phyloP scores from a whole-genome alignment of 2,329 filamentous ascomycete species.

The Acephala macrosclerotiorum region DNA sequence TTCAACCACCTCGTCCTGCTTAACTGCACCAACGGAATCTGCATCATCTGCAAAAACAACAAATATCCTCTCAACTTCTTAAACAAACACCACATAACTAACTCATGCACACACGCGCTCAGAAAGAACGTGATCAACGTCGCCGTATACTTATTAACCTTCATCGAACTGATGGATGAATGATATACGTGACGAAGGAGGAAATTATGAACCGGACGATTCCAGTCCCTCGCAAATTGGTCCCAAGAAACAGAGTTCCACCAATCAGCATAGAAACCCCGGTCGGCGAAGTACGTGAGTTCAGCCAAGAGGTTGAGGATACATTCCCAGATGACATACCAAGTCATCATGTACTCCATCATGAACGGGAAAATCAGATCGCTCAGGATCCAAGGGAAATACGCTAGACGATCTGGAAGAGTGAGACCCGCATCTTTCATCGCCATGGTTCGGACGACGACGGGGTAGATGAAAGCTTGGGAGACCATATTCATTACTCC shows the following conservation, averaged over 20 bases:
- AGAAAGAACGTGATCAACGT: constrained; percentile 53
- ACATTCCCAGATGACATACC: constrained; percentile 84
- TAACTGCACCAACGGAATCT: constrained; percentile 73
- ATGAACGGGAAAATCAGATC: constrained; percentile 82
- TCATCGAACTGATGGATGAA: constrained; percentile 76
- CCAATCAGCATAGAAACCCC: constrained; percentile 73
- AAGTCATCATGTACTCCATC: constrained; percentile 61
- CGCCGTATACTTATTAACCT: constrained; percentile 72
- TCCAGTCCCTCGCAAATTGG: constrained; percentile 83
- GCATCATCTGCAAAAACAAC: constrained; percentile 75
- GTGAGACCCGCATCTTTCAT: constrained; percentile 73
- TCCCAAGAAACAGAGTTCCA: constrained; percentile 63
- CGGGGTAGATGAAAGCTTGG: constrained; percentile 79
- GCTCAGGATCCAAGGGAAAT: constrained; percentile 78
- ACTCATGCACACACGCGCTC: constrained; percentile 56
- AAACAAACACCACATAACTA: constrained; percentile 83
- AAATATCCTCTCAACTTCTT: constrained; percentile 79
- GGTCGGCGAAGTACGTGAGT: constrained; percentile 78
- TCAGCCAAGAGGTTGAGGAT: constrained; percentile 80
- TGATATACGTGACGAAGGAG: constrained; percentile 82
- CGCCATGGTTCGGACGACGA: constrained; percentile 70
- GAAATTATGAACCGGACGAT: constrained; percentile 71
- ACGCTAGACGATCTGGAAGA: constrained; percentile 64
- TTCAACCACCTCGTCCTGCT: constrained; percentile 72
- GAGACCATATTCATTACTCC: constrained; percentile 82